Percentiles rank a stretch among this genome's conserved stretches.
Evolutionary conservation across 192 early-diverging fungal genomes (phyloP).

Genomic region (Nowakowskiella sp.): DNA sequence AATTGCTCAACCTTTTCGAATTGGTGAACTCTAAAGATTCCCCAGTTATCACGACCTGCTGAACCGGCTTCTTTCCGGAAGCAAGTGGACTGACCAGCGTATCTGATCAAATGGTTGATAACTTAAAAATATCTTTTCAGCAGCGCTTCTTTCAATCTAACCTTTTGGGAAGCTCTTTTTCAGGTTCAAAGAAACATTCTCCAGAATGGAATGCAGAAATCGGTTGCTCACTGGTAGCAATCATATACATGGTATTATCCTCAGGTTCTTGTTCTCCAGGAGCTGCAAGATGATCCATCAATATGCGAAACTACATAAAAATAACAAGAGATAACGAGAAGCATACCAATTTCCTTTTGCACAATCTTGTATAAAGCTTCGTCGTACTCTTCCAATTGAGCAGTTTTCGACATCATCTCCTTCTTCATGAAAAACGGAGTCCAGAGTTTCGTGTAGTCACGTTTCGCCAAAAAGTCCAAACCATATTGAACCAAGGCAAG

Average conservation of each 20-base stretch:
- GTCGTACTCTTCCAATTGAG: slow-evolving; percentile 94
- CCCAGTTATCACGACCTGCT: slow-evolving; percentile 95
- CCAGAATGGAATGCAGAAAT: slow-evolving; percentile 92
- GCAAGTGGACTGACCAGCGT: slow-evolving; percentile 96
- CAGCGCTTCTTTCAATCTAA: slow-evolving; percentile 48
- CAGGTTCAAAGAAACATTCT: slow-evolving; percentile 91
- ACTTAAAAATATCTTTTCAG: slow-evolving; percentile 2
- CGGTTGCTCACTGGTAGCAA: slow-evolving; percentile 98
- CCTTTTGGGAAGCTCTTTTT: slow-evolving; percentile 87
- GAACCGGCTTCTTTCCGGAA: slow-evolving; percentile 99
- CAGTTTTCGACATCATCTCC: slow-evolving; percentile 97
- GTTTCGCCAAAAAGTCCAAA: slow-evolving; percentile 74
- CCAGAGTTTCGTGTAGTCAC: slow-evolving; percentile 84
- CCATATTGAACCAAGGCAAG: slow-evolving; percentile 95
- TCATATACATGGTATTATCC: slow-evolving; percentile 74
- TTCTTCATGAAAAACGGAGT: slow-evolving; percentile 98
- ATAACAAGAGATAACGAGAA: slow-evolving; percentile 4
- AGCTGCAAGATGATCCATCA: slow-evolving; percentile 3
- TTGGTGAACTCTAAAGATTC: slow-evolving; percentile 99
- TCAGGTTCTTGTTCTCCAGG: slow-evolving; percentile 54
- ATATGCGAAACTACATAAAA: not conserved
- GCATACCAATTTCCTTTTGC: slow-evolving; percentile 31
- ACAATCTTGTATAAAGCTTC: slow-evolving; percentile 92
- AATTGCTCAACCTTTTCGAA: slow-evolving; percentile 99
- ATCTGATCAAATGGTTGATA: slow-evolving; percentile 19